phyloP scores from a whole-genome alignment of 2,329 filamentous ascomycete genomes.

The Zalaria obscura region DNA sequence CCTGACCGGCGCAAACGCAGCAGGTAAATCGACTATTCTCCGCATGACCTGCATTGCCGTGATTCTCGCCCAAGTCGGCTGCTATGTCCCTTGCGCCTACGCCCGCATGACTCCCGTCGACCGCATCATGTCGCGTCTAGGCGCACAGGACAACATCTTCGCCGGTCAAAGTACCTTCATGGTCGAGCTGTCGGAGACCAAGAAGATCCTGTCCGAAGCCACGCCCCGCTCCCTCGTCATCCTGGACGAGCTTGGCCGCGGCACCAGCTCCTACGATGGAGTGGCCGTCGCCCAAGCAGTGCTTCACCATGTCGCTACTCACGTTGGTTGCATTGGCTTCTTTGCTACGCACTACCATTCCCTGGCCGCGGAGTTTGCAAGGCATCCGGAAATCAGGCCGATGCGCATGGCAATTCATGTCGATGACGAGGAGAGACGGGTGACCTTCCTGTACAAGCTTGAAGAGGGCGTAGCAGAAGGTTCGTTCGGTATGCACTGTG shows the following conservation, averaged over 20 bases:
- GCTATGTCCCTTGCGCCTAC: constrained; percentile 71
- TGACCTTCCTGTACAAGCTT: constrained; percentile 94
- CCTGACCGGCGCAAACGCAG: constrained; percentile 89
- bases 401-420: constrained; percentile 92
- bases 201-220: constrained; percentile 92
- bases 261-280: constrained; percentile 89
- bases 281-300: constrained; percentile 94
- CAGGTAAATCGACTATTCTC: constrained; percentile 90
- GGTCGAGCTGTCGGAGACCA: constrained; percentile 90
- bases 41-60: constrained; percentile 95
- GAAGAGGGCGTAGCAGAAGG: constrained; percentile 90
- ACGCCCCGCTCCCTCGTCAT: constrained; percentile 91
- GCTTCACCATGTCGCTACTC: constrained; percentile 85
- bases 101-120: constrained; percentile 82
- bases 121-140: constrained; percentile 95
- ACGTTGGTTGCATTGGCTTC: constrained; percentile 88
- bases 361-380: constrained; percentile 76
- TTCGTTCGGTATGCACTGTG: constrained; percentile 98
- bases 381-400: constrained; percentile 74
- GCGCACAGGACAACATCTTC: constrained; percentile 98
- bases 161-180: constrained; percentile 97
- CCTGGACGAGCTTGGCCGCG: constrained; percentile 87
- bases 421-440: constrained; percentile 65
- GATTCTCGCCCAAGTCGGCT: constrained; percentile 94
- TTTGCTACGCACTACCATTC: constrained; percentile 98